A percentile compares a stretch with the other conserved stretches of the same genome.
Evolutionary conservation across 2,329 filamentous ascomycete genomes (phyloP).

Genomic region (Hymenoscyphus linearis): DNA sequence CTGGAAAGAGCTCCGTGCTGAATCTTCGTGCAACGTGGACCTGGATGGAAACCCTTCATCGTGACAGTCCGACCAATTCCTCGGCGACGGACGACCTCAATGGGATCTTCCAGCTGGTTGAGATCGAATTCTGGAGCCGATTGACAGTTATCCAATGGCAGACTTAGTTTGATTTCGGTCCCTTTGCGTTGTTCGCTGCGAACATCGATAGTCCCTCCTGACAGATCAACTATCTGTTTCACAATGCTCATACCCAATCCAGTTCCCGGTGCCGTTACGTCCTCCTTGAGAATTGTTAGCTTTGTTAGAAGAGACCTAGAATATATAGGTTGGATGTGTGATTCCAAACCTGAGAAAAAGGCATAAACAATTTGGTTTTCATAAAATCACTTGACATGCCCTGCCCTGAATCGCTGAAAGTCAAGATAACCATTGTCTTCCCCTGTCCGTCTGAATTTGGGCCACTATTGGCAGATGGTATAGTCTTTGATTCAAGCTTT

Average conservation of each 20-base stretch:
- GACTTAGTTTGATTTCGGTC: constrained; percentile 46
- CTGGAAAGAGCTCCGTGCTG: constrained; percentile 11
- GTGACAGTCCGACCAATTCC: constrained; percentile 15
- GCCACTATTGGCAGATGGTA: constrained; percentile 10
- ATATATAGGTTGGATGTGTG: constrained; percentile 28
- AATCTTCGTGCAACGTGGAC: constrained; percentile 10
- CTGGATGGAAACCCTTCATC: constrained; percentile 21
- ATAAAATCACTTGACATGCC: constrained; percentile 60
- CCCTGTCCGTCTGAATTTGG: constrained; percentile 5
- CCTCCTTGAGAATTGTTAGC: constrained; percentile 43
- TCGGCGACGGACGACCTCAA: constrained; percentile 17
- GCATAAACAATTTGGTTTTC: constrained; percentile 49
- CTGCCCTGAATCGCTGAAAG: constrained; percentile 55
- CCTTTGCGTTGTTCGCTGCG: constrained; percentile 47
- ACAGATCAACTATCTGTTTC: constrained; percentile 53
- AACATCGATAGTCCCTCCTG: constrained; percentile 55
- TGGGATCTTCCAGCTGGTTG: constrained; percentile 8
- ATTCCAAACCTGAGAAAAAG: constrained; percentile 49
- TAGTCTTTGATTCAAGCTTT: constrained; percentile 30
- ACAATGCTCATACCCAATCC: constrained; percentile 62
- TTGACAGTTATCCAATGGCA: constrained; percentile 32
- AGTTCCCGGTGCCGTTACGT: constrained; percentile 52
- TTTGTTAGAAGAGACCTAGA: constrained; percentile 12
- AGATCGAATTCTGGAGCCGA: constrained; percentile 2
- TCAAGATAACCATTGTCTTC: constrained; percentile 33